phyloP scores from a whole-genome alignment of 345 rosid genomes.

The Iberis pinnata region DNA sequence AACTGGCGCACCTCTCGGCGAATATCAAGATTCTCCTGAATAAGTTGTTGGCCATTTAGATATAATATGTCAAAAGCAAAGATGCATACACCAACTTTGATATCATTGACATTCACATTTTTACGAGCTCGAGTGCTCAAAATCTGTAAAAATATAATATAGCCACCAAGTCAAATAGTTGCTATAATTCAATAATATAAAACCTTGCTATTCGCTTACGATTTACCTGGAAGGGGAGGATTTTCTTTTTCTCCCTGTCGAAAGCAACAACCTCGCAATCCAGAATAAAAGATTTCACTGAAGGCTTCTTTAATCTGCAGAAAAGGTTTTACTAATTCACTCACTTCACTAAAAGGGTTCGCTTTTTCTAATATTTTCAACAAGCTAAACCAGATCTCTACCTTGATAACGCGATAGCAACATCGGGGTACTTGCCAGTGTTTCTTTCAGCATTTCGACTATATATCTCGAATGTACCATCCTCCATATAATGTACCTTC shows the following conservation, averaged over 20 bases:
- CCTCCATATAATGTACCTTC: constrained; percentile 83
- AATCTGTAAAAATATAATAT: constrained; percentile 47
- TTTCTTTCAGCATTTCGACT: constrained; percentile 91
- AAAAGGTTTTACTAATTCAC: constrained; percentile 10
- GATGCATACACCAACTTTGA: constrained; percentile 88
- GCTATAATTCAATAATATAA: too few species aligned
- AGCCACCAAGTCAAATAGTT: constrained; percentile 8
- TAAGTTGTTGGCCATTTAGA: constrained; percentile 67
- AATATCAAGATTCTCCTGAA: constrained; percentile 63
- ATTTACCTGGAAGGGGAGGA: constrained; percentile 88
- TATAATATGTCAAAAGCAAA: constrained; percentile 86
- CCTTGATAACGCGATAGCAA: constrained; percentile 69
- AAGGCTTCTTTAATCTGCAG: constrained; percentile 68
- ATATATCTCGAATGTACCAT: constrained; percentile 86
- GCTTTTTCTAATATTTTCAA: constrained; percentile 10
- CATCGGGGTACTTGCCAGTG: constrained; percentile 89
- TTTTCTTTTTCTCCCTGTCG: constrained; percentile 63
- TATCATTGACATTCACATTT: constrained; percentile 70
- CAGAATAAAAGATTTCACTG: constrained; percentile 67
- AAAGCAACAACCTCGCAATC: constrained; percentile 94
- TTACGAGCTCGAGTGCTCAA: constrained; percentile 83
- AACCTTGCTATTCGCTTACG: constrained; percentile 10
- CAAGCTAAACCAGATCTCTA: constrained; percentile 23
- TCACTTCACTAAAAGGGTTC: constrained; percentile 18
- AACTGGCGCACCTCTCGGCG: constrained; percentile 64